Conservation (phyloP, 176 grass and related monocot species). For the Rhynchospora breviuscula region DNA sequence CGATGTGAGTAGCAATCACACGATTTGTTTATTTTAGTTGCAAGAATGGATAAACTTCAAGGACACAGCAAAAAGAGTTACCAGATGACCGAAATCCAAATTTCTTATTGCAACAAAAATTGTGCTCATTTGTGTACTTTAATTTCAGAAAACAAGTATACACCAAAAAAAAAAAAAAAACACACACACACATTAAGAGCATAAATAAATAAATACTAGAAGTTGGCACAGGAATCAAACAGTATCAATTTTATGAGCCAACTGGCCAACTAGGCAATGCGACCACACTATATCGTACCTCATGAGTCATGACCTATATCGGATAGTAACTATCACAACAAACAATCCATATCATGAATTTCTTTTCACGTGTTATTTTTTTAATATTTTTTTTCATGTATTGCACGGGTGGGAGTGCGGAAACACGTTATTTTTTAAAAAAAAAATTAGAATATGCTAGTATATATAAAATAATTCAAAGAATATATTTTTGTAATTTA, state of each 20-base stretch:
- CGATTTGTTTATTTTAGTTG: too few relatives aligned
- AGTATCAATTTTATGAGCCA: background rate
- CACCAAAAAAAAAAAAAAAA: background rate
- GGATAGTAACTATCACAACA: background rate
- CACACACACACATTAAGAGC: background rate
- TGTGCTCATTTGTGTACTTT: background rate
- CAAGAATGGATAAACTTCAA: too few relatives aligned
- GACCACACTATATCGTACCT: background rate
- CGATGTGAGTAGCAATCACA: too few relatives aligned
- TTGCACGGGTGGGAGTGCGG: too few relatives aligned
- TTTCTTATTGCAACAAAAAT: background rate
- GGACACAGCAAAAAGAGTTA: too few relatives aligned
- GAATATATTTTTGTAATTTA: too few relatives aligned
- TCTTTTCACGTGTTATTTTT: background rate
- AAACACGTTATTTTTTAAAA: too few relatives aligned
- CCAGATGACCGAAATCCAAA: background rate
- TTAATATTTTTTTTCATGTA: background rate
- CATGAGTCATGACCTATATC: background rate
- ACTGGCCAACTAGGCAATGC: background rate
- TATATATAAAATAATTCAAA: too few relatives aligned
- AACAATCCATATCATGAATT: background rate
- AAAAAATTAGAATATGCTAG: too few relatives aligned
- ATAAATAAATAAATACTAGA: conserved; percentile 8
- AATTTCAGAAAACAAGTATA: background rate
- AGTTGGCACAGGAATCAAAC: background rate